Evolutionary conservation across 345 rosid species (phyloP).

Genomic region (Orychophragmus violaceus): DNA sequence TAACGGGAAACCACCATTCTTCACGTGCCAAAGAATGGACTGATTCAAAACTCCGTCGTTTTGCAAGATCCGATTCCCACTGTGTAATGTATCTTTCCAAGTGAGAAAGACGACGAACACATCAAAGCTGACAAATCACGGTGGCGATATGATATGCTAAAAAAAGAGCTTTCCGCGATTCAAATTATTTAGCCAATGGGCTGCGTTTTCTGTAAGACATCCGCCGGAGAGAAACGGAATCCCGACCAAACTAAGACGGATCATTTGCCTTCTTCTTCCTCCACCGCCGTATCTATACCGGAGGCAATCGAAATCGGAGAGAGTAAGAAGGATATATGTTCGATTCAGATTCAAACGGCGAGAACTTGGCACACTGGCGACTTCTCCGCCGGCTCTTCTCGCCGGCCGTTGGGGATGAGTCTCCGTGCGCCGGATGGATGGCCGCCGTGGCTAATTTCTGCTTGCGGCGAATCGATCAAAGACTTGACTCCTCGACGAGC

Average conservation of each 20-base stretch:
- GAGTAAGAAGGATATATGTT: conserved; percentile 19
- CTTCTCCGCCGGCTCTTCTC: conserved; percentile 33
- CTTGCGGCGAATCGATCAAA: conserved; percentile 63
- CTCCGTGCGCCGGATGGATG: conserved; percentile 46
- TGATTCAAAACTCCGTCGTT: conserved; percentile 3
- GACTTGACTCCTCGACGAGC: conserved; percentile 80
- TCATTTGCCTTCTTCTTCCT: conserved; percentile 27
- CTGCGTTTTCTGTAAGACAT: conserved; percentile 47
- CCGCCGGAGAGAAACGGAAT: conserved; percentile 20
- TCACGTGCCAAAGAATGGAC: conserved; percentile 18
- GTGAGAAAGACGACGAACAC: background rate
- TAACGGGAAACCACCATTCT: conserved; percentile 4
- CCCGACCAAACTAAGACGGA: conserved; percentile 29
- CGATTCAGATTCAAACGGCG: conserved; percentile 26
- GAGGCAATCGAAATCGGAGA: conserved; percentile 15
- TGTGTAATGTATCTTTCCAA: background rate
- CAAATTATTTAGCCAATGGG: conserved; percentile 58
- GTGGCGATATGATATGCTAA: conserved; percentile 20
- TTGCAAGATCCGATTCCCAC: background rate
- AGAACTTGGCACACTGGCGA: conserved; percentile 36
- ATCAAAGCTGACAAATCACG: background rate
- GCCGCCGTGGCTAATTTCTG: conserved; percentile 78
- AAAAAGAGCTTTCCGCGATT: background rate
- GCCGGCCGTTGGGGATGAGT: conserved; percentile 30
- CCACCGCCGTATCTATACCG: conserved; percentile 16